These are phyloP conservation scores for Soucietia sequanensis DNA, from an alignment of 805 yeast genomes.

Conservation along the genomic window DNA sequence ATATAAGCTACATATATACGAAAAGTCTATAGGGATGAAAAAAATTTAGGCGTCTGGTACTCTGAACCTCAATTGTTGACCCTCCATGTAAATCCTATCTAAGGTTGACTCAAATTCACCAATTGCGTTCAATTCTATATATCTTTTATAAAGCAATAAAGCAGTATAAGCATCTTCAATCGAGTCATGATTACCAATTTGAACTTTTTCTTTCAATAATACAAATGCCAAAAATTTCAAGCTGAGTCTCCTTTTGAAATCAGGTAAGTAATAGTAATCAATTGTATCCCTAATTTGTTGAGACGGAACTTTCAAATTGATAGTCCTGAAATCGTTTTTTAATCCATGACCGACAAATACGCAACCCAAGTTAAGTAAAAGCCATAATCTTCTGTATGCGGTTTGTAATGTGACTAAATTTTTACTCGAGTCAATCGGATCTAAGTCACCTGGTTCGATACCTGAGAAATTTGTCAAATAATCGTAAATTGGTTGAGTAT, in stretches of 20 bases:
- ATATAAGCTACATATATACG: no score
- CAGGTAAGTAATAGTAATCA: slow-evolving; percentile 70
- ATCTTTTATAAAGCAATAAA: slow-evolving; percentile 68
- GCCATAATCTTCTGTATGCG: slow-evolving; percentile 88
- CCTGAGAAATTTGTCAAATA: slow-evolving; percentile 91
- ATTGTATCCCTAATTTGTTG: slow-evolving; percentile 89
- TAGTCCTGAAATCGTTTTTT: slow-evolving; percentile 86
- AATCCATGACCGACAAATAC: slow-evolving; percentile 95
- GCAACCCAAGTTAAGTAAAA: slow-evolving; percentile 83
- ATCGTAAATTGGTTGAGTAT: slow-evolving; percentile 70
- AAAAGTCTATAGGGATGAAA: no score
- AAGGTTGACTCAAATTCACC: slow-evolving; percentile 64
- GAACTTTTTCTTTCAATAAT: slow-evolving; percentile 72
- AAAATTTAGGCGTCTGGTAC: slow-evolving; percentile 43
- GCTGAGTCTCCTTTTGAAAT: slow-evolving; percentile 74
- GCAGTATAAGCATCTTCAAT: slow-evolving; percentile 96
- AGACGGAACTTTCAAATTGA: slow-evolving; percentile 85
- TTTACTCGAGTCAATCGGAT: slow-evolving; percentile 61
- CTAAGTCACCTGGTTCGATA: slow-evolving; percentile 88
- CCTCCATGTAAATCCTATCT: slow-evolving; percentile 69
- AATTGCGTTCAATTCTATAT: slow-evolving; percentile 54
- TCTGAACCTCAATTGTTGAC: slow-evolving; percentile 53
- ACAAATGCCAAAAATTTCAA: slow-evolving; percentile 84
- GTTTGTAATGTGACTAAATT: slow-evolving; percentile 77
- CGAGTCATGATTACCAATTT: slow-evolving; percentile 93